Evolutionary conservation across 2,329 filamentous ascomycete species (phyloP).

Genomic region (Exophiala spinifera): DNA sequence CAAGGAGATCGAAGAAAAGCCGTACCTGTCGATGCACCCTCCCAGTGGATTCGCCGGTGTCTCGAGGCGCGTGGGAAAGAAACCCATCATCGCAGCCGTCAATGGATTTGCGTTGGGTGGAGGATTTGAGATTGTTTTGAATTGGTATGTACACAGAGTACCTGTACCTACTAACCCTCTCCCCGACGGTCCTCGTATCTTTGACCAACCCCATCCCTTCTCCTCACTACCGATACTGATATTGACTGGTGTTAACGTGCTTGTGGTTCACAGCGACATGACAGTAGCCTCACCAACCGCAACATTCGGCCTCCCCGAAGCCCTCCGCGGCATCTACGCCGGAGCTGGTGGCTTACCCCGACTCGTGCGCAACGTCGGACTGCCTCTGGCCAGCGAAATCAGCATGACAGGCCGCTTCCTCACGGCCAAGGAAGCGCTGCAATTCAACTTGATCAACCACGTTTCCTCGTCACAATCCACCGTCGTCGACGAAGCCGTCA

Average conservation of each 20-base stretch:
- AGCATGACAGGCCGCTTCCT: constrained; percentile 62
- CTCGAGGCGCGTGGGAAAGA: constrained; percentile 62
- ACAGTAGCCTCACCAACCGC: constrained; percentile 59
- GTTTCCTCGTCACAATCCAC: constrained; percentile 24
- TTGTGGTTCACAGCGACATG: constrained; percentile 52
- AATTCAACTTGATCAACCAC: constrained; percentile 65
- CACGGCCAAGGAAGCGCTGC: constrained; percentile 56
- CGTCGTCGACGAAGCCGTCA: constrained; percentile 29
- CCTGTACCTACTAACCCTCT: not conserved
- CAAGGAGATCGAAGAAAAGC: constrained; percentile 31
- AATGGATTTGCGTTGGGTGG: constrained; percentile 73
- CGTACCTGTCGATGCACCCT: constrained; percentile 29
- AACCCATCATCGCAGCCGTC: constrained; percentile 73
- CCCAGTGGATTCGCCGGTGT: constrained; percentile 41
- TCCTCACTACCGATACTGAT: not conserved
- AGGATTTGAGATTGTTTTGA: constrained; percentile 64
- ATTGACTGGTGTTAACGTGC: not conserved
- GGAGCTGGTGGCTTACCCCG: constrained; percentile 69
- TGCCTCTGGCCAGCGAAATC: constrained; percentile 69
- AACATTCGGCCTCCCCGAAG: constrained; percentile 68
- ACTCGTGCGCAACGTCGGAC: constrained; percentile 62
- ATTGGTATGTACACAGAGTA: constrained; percentile 25
- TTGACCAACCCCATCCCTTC: not conserved
- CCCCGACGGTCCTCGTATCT: too few species aligned
- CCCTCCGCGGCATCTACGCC: constrained; percentile 66